Evolutionary conservation across 805 yeast genomes (phyloP), one percentile per base, ranked within the genome.

Genomic region (Kluyveromyces lactis): DNA sequence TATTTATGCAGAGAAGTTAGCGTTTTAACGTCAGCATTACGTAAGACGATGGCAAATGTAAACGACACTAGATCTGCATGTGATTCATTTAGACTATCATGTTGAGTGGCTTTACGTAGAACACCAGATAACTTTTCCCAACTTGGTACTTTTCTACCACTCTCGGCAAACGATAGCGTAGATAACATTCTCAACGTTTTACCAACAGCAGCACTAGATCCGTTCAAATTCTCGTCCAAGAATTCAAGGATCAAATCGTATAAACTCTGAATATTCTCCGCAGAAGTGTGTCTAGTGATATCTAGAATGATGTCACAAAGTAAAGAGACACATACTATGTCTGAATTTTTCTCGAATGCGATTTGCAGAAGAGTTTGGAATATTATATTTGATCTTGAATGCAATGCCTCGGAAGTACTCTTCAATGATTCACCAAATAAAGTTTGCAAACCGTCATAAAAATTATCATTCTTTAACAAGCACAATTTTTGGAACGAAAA

Each of bases 391-490:
- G 87, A 66, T 53, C 77, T 85, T 1, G 95, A 82, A 56, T 90
- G 95, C 43, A 89, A 67, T 0, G 82, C 69, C 4, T 75, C 81
- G 11, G 73, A 72, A 0, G 95, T 77, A 33, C 86, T 78, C 46
- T 74, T 79, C 56, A 89, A 66, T 0, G 96, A 66, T 53, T 86
- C 95, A 2, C 86, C 67, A 53, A 78, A 78, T 31, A 89, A 68
- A 4, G 70, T 67, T 2, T 75, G 68, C 31, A 85, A 56, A 0
- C 95, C 75, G 41, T 72, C 70, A 52, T 78, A 84, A 9, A 73
- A 67, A 8, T 58, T 60, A 33, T 68, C 66, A 1, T 65, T 64
- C 2, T 65, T 60, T 3, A 63, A 39, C 55, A 62, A 36, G 4
- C 33, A 13, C 59, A 63, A 19, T 30, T 65, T 66, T 23, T 57